phyloP scores from a whole-genome alignment of 768 basidiomycete genomes.

The Cystobasidium onofrii region DNA sequence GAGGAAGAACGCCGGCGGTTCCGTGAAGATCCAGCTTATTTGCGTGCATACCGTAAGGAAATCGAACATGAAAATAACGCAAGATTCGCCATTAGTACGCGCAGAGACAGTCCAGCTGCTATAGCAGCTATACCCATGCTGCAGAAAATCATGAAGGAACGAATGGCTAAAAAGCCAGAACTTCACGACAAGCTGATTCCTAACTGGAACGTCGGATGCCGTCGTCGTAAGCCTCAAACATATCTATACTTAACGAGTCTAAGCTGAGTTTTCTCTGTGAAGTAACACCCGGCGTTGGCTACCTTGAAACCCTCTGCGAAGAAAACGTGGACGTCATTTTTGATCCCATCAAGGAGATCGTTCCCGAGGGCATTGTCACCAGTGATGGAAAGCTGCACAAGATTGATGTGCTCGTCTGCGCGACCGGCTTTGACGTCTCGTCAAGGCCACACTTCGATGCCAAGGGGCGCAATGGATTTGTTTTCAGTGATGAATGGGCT shows the following conservation, averaged over 20 bases:
- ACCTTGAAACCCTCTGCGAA: slow-evolving; percentile 58
- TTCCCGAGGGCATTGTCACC: slow-evolving; percentile 55
- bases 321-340: slow-evolving; percentile 50
- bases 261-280: neutral
- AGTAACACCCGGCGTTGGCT: slow-evolving; percentile 59
- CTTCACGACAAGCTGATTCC: slow-evolving; percentile 10
- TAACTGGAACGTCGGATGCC: neutral
- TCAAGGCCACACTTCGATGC: no score
- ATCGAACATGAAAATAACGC: neutral
- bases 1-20: no score
- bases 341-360: slow-evolving; percentile 51
- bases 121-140: no score
- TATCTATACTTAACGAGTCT: neutral
- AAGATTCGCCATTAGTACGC: neutral
- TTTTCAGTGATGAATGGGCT: no score
- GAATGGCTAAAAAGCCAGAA: slow-evolving; percentile 23
- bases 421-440: no score
- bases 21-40: no score
- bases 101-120: neutral
- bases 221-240: neutral
- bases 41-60: no score
- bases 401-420: no score
- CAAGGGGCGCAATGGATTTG: no score
- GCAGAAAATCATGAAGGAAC: slow-evolving; percentile 15
- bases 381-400: slow-evolving; percentile 52